A percentile compares a stretch with the other conserved stretches of the same genome.
Conservation (phyloP, 805 yeast species). For the Saccharomycopsis sp. region DNA sequence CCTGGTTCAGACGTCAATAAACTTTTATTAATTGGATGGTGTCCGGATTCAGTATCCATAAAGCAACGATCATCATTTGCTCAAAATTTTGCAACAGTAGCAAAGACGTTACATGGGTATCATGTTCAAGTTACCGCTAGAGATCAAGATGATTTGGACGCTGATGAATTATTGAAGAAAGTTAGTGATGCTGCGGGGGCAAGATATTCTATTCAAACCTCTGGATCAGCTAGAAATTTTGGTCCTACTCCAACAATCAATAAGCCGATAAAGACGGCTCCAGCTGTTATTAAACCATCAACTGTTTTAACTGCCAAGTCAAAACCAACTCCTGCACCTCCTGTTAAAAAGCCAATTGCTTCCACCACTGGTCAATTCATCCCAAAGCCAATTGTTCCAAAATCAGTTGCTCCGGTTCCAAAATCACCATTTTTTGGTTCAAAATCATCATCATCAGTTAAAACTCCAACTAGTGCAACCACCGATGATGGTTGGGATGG, state of each 20-base stretch:
- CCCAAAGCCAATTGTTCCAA: constrained; percentile 28
- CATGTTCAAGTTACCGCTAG: constrained; percentile 98
- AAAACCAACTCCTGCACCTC: constrained; percentile 32
- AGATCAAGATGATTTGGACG: constrained; percentile 82
- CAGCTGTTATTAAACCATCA: constrained; percentile 22
- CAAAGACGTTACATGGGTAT: constrained; percentile 68
- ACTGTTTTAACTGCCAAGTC: constrained; percentile 23
- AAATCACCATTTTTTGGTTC: constrained; percentile 18
- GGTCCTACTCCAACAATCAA: constrained; percentile 24
- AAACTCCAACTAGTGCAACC: constrained; percentile 21
- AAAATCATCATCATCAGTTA: constrained; percentile 16
- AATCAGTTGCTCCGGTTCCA: constrained; percentile 26
- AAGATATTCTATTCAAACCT: constrained; percentile 64
- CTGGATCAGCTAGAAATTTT: constrained; percentile 10
- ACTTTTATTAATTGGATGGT: constrained; percentile 85
- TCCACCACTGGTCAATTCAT: constrained; percentile 6
- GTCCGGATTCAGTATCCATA: constrained; percentile 91
- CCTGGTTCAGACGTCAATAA: constrained; percentile 90
- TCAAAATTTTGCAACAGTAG: constrained; percentile 67
- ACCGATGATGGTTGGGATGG: constrained; percentile 36
- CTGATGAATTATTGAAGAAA: constrained; percentile 63
- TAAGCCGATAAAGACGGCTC: constrained; percentile 32
- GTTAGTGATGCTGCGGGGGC: constrained; percentile 94
- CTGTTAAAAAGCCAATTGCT: constrained; percentile 21
- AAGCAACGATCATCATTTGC: constrained; percentile 72